phyloP scores from a whole-genome alignment of 2,329 filamentous ascomycete species.

The Torrubiellomyces zombiae region DNA sequence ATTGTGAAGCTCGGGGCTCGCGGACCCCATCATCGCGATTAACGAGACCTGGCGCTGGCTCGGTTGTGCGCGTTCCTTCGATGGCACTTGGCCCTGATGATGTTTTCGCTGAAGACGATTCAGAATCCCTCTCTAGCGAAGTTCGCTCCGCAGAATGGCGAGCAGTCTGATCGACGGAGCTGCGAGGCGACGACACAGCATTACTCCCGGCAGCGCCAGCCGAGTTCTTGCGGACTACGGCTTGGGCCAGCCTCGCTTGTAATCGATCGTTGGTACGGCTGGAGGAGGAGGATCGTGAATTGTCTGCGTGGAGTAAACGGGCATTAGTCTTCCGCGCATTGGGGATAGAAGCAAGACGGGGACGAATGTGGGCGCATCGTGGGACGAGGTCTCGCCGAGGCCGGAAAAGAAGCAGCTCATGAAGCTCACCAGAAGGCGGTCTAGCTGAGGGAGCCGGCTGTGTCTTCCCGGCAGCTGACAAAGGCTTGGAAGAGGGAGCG shows the following conservation, averaged over 20 bases:
- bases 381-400: too few relatives aligned
- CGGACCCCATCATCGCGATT: too few relatives aligned
- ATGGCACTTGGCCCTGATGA: constrained; percentile 6
- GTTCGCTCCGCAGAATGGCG: constrained; percentile 12
- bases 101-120: too few relatives aligned
- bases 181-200: constrained; percentile 18
- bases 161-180: constrained; percentile 17
- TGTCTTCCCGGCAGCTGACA: neutral
- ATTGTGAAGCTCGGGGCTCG: too few relatives aligned
- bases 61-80: constrained; percentile 2
- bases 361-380: too few relatives aligned
- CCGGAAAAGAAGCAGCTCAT: too few relatives aligned
- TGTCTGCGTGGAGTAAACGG: constrained; percentile 11
- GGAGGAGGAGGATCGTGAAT: constrained; percentile 48
- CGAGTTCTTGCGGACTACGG: constrained; percentile 54
- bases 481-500: neutral
- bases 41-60: too few relatives aligned
- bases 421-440: constrained; percentile 9
- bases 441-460: constrained; percentile 13
- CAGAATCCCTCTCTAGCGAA: constrained; percentile 14
- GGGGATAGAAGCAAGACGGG: neutral
- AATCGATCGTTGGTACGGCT: constrained; percentile 59
- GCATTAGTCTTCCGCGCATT: too few relatives aligned
- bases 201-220: constrained; percentile 24
- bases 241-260: constrained; percentile 78